Percentiles rank a stretch among this genome's conserved stretches.
Evolutionary conservation across 768 basidiomycete species (phyloP).

Genomic region (Lyophyllum atratum): DNA sequence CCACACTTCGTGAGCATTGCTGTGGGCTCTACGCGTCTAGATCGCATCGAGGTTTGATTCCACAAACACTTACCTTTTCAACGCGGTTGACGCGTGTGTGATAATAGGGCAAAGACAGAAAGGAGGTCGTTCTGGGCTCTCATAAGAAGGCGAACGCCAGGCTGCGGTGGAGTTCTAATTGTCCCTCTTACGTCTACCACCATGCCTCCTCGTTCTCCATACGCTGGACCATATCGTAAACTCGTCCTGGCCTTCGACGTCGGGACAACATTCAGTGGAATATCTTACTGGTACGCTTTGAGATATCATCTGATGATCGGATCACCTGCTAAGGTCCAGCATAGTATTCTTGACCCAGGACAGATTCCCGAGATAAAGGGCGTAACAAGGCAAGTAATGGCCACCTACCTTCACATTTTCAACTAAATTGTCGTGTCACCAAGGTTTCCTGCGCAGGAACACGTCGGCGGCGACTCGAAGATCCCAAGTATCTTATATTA

Average conservation of each 20-base stretch:
- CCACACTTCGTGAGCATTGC: too few species aligned
- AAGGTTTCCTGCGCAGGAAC: constrained; percentile 51
- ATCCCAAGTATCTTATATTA: constrained; percentile 50
- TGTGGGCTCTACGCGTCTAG: neutral
- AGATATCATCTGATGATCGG: neutral
- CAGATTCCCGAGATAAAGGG: constrained; percentile 36
- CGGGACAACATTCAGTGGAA: constrained; percentile 52
- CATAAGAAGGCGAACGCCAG: neutral
- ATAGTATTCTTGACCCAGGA: constrained; percentile 38
- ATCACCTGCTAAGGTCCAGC: neutral
- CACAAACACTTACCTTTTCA: neutral
- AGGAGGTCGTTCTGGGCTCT: neutral
- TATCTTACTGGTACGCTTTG: constrained; percentile 38
- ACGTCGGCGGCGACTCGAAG: constrained; percentile 44
- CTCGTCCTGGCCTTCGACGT: constrained; percentile 53
- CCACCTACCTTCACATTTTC: constrained; percentile 13
- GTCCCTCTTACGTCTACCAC: neutral
- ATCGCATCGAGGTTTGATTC: constrained; percentile 5
- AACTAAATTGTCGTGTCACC: neutral
- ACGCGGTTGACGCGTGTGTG: constrained; percentile 14
- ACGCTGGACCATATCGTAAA: constrained; percentile 40
- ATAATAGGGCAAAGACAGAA: neutral
- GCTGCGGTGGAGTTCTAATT: constrained; percentile 33
- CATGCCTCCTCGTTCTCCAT: constrained; percentile 31
- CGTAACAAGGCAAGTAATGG: constrained; percentile 37